These are phyloP conservation scores for Gossypium gossypioides DNA, from an alignment of 441 rosid species.

Conservation along the genomic window DNA sequence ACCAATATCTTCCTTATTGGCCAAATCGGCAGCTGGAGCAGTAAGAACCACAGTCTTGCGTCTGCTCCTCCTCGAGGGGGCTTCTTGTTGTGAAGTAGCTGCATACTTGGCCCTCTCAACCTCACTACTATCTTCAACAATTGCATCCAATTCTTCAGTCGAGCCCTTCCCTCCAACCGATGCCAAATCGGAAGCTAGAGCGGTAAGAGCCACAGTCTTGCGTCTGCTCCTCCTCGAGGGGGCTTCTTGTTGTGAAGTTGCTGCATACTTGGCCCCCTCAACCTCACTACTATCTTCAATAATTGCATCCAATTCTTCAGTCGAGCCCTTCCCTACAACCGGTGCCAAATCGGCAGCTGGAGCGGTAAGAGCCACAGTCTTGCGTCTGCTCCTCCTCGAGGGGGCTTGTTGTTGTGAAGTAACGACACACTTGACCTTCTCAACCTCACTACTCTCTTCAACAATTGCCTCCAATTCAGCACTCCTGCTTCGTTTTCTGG, in stretches of 20 bases:
- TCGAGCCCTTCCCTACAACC: not conserved
- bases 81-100: not conserved
- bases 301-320: slow-evolving; percentile 4
- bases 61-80: slow-evolving; percentile 15
- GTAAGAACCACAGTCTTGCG: slow-evolving; percentile 11
- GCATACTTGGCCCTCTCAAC: slow-evolving; percentile 4
- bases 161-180: not conserved
- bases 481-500: slow-evolving; percentile 13
- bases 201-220: slow-evolving; percentile 8
- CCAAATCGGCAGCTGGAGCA: not conserved
- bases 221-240: slow-evolving; percentile 19
- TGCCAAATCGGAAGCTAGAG: not conserved
- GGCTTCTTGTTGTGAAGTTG: not conserved
- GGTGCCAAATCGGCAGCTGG: not conserved
- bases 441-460: slow-evolving; percentile 1
- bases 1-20: not conserved
- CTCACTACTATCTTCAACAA: slow-evolving; percentile 9
- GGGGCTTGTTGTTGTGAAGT: slow-evolving; percentile 1
- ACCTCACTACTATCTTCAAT: slow-evolving; percentile 1
- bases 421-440: not conserved
- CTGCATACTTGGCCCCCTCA: not conserved
- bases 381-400: slow-evolving; percentile 20
- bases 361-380: slow-evolving; percentile 8
- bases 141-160: slow-evolving; percentile 4
- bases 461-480: slow-evolving; percentile 1